Conservation (phyloP, 129 eudicot genomes). For the Solidago caesia region DNA sequence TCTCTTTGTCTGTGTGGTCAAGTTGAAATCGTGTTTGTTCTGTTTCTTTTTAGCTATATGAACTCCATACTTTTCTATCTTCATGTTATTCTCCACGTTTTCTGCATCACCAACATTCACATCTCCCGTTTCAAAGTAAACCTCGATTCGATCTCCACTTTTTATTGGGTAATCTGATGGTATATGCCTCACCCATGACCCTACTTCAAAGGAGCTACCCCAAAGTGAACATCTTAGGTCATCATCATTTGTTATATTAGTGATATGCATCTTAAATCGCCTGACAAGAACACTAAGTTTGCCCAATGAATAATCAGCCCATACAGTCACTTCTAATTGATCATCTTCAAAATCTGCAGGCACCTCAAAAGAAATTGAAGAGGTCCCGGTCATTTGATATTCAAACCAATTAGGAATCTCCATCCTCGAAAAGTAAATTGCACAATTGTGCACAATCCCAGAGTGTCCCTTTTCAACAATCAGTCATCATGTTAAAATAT, state of each 20-base stretch:
- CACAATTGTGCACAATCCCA: constrained; percentile 15
- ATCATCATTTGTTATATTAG: constrained; percentile 25
- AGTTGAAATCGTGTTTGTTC: too few species aligned
- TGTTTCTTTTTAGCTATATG: too few species aligned
- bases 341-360: constrained; percentile 9
- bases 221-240: background rate
- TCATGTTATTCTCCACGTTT: background rate
- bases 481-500: constrained; percentile 8
- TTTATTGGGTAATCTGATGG: constrained; percentile 12
- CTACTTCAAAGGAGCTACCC: constrained; percentile 24
- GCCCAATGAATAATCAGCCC: constrained; percentile 27
- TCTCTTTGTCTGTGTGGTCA: too few species aligned
- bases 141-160: constrained; percentile 18
- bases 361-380: constrained; percentile 19
- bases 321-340: constrained; percentile 14
- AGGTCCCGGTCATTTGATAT: background rate
- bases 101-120: background rate
- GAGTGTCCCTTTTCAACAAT: constrained; percentile 15
- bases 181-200: constrained; percentile 30
- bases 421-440: constrained; percentile 26
- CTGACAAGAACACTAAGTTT: background rate
- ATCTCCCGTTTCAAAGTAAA: constrained; percentile 14
- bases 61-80: too few species aligned
- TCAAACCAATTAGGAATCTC: constrained; percentile 26
- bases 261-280: constrained; percentile 7